Evolutionary conservation across 2,329 filamentous ascomycete species (phyloP).

Genomic region (Hirsutella rhossiliensis): DNA sequence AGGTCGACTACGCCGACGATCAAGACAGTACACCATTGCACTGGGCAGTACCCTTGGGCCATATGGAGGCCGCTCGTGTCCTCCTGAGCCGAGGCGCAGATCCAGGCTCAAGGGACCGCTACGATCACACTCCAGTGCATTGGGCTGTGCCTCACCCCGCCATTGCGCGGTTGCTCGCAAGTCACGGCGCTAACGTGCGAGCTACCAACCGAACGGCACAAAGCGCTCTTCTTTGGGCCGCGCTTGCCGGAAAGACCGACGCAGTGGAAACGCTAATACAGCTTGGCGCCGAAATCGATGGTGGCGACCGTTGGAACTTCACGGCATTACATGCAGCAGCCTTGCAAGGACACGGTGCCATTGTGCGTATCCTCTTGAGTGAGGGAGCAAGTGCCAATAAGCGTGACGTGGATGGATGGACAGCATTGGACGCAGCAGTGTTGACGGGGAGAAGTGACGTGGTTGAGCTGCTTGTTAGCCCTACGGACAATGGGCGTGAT

Average conservation of each 20-base stretch:
- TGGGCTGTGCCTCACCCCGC: constrained; percentile 4
- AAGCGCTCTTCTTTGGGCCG: constrained; percentile 3
- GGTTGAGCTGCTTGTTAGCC: background rate
- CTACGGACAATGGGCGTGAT: constrained; percentile 1
- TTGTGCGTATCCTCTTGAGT: constrained; percentile 1
- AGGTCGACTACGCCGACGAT: constrained; percentile 4
- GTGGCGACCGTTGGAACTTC: constrained; percentile 1
- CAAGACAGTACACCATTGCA: constrained; percentile 6
- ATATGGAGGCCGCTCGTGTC: background rate
- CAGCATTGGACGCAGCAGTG: constrained; percentile 4
- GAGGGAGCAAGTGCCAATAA: background rate
- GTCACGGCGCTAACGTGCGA: constrained; percentile 3
- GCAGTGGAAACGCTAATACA: constrained; percentile 1
- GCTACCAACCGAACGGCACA: constrained; percentile 1
- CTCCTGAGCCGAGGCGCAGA: constrained; percentile 1
- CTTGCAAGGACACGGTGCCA: constrained; percentile 1
- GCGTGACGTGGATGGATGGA: constrained; percentile 4
- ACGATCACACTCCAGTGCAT: constrained; percentile 5
- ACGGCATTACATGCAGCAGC: constrained; percentile 6
- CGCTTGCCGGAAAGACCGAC: background rate
- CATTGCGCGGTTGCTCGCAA: constrained; percentile 3
- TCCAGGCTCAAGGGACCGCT: constrained; percentile 4
- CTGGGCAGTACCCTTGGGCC: constrained; percentile 6
- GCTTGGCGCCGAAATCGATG: constrained; percentile 1
- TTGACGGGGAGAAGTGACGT: constrained; percentile 1